phyloP scores from a whole-genome alignment of 73 alveolate genomes.

The Symbiodinium natans region DNA sequence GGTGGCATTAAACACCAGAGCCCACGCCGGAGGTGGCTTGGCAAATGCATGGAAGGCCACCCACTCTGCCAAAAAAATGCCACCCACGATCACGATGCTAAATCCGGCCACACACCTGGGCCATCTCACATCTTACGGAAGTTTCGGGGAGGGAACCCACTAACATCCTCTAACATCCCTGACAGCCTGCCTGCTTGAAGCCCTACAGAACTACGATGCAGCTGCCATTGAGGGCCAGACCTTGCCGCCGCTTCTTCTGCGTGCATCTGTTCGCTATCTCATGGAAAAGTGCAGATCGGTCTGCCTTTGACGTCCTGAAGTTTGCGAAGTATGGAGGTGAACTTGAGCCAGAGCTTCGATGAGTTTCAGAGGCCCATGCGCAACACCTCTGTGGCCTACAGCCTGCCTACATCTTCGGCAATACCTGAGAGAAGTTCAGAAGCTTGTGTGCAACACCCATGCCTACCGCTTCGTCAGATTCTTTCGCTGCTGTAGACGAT shows the following conservation, averaged over 20 bases:
- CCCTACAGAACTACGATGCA: background rate
- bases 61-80: background rate
- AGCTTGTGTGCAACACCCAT: too few relatives aligned
- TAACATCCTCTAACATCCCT: too few relatives aligned
- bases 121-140: background rate
- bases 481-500: too few relatives aligned
- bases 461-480: too few relatives aligned
- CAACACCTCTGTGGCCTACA: too few relatives aligned
- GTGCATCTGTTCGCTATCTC: slow-evolving; percentile 68
- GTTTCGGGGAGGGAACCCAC: too few relatives aligned
- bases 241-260: background rate
- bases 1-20: slow-evolving; percentile 26
- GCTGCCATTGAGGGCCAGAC: background rate
- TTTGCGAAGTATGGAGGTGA: background rate
- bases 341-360: background rate
- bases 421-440: too few relatives aligned
- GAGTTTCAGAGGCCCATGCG: too few relatives aligned
- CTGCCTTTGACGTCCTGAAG: background rate
- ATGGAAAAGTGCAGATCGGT: slow-evolving; percentile 40
- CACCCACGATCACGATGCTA: background rate
- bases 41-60: slow-evolving; percentile 20
- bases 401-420: too few relatives aligned
- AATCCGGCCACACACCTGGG: slow-evolving; percentile 17
- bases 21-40: slow-evolving; percentile 17
- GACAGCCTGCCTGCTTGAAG: too few relatives aligned